Evolutionary conservation across 805 yeast species (phyloP).

Genomic region (Deakozyma indianensis): DNA sequence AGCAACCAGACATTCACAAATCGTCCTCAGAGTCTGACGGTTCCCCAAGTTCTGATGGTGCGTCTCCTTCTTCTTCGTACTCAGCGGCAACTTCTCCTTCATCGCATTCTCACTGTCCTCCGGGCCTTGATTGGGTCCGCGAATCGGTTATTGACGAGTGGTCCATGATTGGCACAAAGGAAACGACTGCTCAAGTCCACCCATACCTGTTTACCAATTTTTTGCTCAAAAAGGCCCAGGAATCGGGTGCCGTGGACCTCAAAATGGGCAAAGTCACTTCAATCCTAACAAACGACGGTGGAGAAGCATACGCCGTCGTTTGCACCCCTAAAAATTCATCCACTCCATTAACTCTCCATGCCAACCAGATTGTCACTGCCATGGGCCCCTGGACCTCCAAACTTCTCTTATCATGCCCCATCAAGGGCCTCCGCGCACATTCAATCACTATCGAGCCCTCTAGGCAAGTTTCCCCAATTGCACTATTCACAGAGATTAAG

Average conservation of each 20-base stretch:
- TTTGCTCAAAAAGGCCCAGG: slow-evolving; percentile 64
- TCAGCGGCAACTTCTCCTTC: slow-evolving; percentile 1
- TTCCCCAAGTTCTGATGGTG: not conserved
- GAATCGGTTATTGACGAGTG: slow-evolving; percentile 51
- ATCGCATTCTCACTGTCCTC: slow-evolving; percentile 30
- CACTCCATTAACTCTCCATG: slow-evolving; percentile 34
- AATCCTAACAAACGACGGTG: slow-evolving; percentile 40
- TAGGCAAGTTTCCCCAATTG: slow-evolving; percentile 76
- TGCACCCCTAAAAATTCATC: slow-evolving; percentile 29
- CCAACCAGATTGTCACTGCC: slow-evolving; percentile 68
- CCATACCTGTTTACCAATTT: slow-evolving; percentile 89
- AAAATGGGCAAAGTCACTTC: slow-evolving; percentile 73
- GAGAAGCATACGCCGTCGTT: slow-evolving; percentile 58
- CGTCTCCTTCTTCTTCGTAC: not conserved
- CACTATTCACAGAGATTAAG: slow-evolving; percentile 82
- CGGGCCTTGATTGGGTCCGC: slow-evolving; percentile 63
- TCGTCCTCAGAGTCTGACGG: not conserved
- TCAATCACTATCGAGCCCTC: slow-evolving; percentile 83
- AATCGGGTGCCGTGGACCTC: slow-evolving; percentile 69
- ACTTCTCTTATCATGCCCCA: slow-evolving; percentile 83
- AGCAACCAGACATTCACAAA: slow-evolving; percentile 3
- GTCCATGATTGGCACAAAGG: slow-evolving; percentile 69
- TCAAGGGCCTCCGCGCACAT: slow-evolving; percentile 87
- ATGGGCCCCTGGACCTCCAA: slow-evolving; percentile 97
- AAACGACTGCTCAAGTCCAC: slow-evolving; percentile 91